These are phyloP conservation scores for Stagonosporopsis vannaccii DNA, from an alignment of 2,329 filamentous ascomycete species.

Conservation along the genomic window DNA sequence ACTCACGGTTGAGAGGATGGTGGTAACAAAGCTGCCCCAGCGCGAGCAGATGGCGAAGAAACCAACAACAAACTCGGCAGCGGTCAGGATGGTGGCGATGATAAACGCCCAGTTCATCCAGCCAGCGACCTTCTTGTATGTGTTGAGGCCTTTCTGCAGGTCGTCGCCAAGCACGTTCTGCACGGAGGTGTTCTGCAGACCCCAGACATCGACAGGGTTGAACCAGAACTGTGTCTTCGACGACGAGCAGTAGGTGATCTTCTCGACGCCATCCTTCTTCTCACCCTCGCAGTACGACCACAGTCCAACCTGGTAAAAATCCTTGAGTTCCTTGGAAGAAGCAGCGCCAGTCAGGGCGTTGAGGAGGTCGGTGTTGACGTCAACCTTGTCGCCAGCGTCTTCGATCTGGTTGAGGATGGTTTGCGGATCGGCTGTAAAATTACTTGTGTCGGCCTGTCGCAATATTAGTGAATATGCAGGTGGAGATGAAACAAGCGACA, in stretches of 20 bases:
- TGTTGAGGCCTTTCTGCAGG: slow-evolving; percentile 71
- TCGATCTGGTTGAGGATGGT: slow-evolving; percentile 41
- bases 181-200: slow-evolving; percentile 63
- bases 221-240: slow-evolving; percentile 79
- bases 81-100: slow-evolving; percentile 73
- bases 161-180: slow-evolving; percentile 67
- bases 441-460: slow-evolving; percentile 47
- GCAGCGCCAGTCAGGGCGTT: slow-evolving; percentile 50
- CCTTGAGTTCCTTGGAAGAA: slow-evolving; percentile 62
- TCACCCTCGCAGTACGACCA: slow-evolving; percentile 84
- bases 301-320: slow-evolving; percentile 81
- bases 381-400: slow-evolving; percentile 33
- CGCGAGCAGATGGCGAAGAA: slow-evolving; percentile 84
- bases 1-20: slow-evolving; percentile 73
- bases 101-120: slow-evolving; percentile 87
- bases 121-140: slow-evolving; percentile 76
- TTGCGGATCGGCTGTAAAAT: slow-evolving; percentile 63
- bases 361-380: slow-evolving; percentile 50
- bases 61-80: slow-evolving; percentile 76
- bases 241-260: slow-evolving; percentile 69
- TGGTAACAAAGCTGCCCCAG: slow-evolving; percentile 82
- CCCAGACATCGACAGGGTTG: slow-evolving; percentile 71
- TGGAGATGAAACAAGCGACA: slow-evolving; percentile 38
- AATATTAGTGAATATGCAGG: slow-evolving; percentile 22
- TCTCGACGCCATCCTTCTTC: slow-evolving; percentile 59